Evolutionary conservation across 2,329 filamentous ascomycete genomes (phyloP).

Genomic region (Ambrosiella cleistominuta): DNA sequence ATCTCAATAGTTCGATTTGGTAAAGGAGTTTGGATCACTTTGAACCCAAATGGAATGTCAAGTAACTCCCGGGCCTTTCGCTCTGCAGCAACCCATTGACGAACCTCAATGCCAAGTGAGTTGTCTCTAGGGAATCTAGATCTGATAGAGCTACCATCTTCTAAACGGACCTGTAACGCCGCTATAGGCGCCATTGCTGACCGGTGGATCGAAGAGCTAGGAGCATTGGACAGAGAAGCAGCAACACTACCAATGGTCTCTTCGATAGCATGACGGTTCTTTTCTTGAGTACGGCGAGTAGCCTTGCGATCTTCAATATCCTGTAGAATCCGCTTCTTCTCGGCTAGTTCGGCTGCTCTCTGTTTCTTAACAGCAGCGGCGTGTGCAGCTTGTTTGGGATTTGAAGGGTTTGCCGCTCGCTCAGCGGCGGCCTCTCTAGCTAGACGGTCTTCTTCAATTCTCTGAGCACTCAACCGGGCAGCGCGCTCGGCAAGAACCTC

Average conservation of each 20-base stretch:
- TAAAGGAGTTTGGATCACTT: conserved; percentile 61
- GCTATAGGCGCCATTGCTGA: conserved; percentile 19
- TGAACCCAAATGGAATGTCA: conserved; percentile 47
- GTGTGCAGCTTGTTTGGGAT: conserved; percentile 24
- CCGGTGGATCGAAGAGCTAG: conserved; percentile 20
- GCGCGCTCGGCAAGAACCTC: conserved; percentile 33
- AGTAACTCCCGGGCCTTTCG: conserved; percentile 38
- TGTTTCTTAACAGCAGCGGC: conserved; percentile 41
- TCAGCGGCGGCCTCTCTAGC: conserved; percentile 5
- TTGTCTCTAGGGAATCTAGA: conserved; percentile 48
- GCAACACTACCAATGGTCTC: conserved; percentile 19
- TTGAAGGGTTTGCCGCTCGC: conserved; percentile 20
- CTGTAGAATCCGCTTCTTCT: conserved; percentile 53
- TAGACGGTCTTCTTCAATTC: conserved; percentile 14
- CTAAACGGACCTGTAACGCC: conserved; percentile 61
- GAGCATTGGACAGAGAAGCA: conserved; percentile 18
- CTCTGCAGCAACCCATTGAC: conserved; percentile 57
- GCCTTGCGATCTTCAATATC: conserved; percentile 62
- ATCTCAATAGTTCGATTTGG: conserved; percentile 60
- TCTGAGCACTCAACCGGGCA: conserved; percentile 26
- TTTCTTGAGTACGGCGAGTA: conserved; percentile 39
- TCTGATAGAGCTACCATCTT: conserved; percentile 68
- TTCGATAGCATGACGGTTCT: conserved; percentile 16
- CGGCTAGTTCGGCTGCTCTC: conserved; percentile 36
- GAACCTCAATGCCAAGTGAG: conserved; percentile 48